These are phyloP conservation scores for Amylostereum areolatum DNA, from an alignment of 1,284 basidiomycete species.

Conservation along the genomic window DNA sequence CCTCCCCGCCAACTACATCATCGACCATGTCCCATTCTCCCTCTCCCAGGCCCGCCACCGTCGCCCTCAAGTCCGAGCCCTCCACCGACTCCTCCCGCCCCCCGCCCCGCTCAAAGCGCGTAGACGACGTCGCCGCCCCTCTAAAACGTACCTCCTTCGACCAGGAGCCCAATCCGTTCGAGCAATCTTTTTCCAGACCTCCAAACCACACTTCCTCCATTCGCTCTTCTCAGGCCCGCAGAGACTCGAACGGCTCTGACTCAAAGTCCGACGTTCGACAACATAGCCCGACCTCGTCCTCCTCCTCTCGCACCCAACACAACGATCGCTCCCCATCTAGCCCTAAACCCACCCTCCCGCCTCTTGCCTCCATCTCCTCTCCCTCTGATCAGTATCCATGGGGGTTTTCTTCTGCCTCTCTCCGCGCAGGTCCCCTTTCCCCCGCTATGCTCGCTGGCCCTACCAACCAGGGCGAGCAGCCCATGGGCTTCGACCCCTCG, in stretches of 20 bases:
- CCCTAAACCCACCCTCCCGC: slow-evolving; percentile 71
- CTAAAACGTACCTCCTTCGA: slow-evolving; percentile 47
- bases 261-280: slow-evolving; percentile 26
- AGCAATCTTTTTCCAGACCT: slow-evolving; percentile 78
- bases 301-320: slow-evolving; percentile 14
- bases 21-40: background rate
- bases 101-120: background rate
- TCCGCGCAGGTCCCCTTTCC: slow-evolving; percentile 86
- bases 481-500: slow-evolving; percentile 61
- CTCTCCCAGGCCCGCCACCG: background rate
- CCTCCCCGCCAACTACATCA: background rate
- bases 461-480: slow-evolving; percentile 21
- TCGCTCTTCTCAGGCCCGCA: slow-evolving; percentile 32
- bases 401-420: slow-evolving; percentile 56
- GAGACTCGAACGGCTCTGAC: slow-evolving; percentile 8
- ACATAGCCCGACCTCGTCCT: slow-evolving; percentile 29
- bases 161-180: slow-evolving; percentile 94
- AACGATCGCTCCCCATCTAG: slow-evolving; percentile 24
- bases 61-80: background rate
- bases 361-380: slow-evolving; percentile 80
- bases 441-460: slow-evolving; percentile 95
- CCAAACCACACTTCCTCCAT: slow-evolving; percentile 37
- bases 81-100: background rate
- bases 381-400: slow-evolving; percentile 80
- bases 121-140: too few relatives aligned